Base-by-base conservation (phyloP, 2,329 filamentous ascomycete species). In the Venturiaceae sp. region DNA sequence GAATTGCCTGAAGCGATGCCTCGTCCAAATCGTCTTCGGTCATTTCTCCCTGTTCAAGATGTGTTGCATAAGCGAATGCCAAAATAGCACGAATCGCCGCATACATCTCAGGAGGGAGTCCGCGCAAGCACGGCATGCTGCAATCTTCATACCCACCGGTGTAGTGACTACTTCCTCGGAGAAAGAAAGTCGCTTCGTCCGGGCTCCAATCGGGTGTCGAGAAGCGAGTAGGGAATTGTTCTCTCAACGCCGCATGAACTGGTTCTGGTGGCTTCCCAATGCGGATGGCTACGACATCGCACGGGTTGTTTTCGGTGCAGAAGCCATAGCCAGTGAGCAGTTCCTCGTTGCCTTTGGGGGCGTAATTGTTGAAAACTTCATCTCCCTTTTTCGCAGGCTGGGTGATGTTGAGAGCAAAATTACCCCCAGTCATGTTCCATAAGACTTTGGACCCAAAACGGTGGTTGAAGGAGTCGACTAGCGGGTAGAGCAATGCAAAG, bases 331-430 rank as follows among this genome's bases (percentile, higher is more conserved):
- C 78, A 50, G 79, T 72, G 2, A 81, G 67, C 2, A 81, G 66
- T 63, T 81, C 77, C 61, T 78, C 77, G 55, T 81, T 81, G 5
- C 73, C 69, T 62, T 80, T 80, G 1, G 77, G 74, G 0, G 74
- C 78, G 58, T 81, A 81, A 63, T 81, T 81, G 64, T 81, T 81
- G 67, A 71, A 77, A 2, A 81, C 66, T 61, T 80, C 73, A 3
- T 70, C 67, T 3, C 74, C 75, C 4, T 66, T 61, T 3, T 63
- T 39, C 2, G 75, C 62, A 0, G 59, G 58, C 4, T 74, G 68
- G 3, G 70, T 66, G 28, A 72, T 61, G 8, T 68, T 68, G 23
- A 80, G 65, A 9, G 67, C 67, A 60, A 78, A 78, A 2, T 64
- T 61, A 8, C 66, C 70, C 3, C 66, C 64, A 32, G 72, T 68